Percentiles rank a stretch among this genome's conserved stretches.
Conservation (phyloP, 2,329 filamentous ascomycete genomes). For the Grosmannia penicillata region DNA sequence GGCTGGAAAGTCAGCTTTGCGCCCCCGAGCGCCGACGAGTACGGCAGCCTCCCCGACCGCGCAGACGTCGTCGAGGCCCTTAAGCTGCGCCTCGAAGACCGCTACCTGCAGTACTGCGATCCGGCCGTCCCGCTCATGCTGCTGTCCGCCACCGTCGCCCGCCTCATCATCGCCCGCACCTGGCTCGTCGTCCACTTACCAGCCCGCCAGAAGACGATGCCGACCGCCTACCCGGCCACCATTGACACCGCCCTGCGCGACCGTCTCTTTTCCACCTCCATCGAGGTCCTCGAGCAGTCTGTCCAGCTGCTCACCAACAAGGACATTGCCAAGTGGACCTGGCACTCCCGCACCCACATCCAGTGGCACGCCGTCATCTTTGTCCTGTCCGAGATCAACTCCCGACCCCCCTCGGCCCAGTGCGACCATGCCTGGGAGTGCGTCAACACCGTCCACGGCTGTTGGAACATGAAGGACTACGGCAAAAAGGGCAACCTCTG, state of each 20-base stretch:
- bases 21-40: neutral
- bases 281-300: neutral
- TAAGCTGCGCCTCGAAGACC: slow-evolving; percentile 7
- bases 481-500: neutral
- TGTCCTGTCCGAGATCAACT: neutral
- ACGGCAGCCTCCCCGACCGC: slow-evolving; percentile 9
- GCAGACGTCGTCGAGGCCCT: slow-evolving; percentile 10
- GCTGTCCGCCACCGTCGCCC: slow-evolving; percentile 10
- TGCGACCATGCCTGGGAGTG: slow-evolving; percentile 2
- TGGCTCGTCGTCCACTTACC: slow-evolving; percentile 16
- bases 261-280: neutral
- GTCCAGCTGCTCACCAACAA: neutral
- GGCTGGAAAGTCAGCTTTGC: slow-evolving; percentile 8
- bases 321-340: neutral
- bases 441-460: neutral
- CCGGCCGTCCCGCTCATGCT: slow-evolving; percentile 14
- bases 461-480: neutral
- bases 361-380: slow-evolving; percentile 1
- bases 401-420: neutral
- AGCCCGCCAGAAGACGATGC: neutral
- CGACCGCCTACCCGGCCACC: neutral
- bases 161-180: slow-evolving; percentile 13
- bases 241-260: neutral
- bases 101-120: slow-evolving; percentile 12
- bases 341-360: slow-evolving; percentile 1